Evolutionary conservation across 2,329 filamentous ascomycete genomes (phyloP), one percentile per base, ranked within the genome.

Genomic region (Davidsoniella neocaledoniae): DNA sequence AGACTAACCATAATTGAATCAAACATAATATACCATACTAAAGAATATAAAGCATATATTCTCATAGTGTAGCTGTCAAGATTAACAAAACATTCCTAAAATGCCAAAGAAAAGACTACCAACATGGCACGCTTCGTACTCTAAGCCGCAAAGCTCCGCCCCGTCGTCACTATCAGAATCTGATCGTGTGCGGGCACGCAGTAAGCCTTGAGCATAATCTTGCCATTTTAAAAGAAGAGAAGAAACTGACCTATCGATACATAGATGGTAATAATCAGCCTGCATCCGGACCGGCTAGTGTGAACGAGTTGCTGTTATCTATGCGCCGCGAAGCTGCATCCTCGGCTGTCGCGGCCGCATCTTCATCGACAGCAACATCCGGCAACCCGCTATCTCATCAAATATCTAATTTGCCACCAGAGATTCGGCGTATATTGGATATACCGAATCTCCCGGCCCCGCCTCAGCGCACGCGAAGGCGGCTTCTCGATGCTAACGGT

Each of bases 71-170:
- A 33, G 1, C 29, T 33, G 4, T 33, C 8, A 4, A 33, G 4
- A 33, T 12, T 9, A 3, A 29, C 26, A 29, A 9, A 29, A 29
- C 3, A 1, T 4, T 14, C 23, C 7, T 23, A 21, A 38, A 39
- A 47, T 47, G 45, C 36, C 45, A 8, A 47, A 47, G 8, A 47
- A 47, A 25, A 26, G 21, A 26, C 45, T 41, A 10, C 45, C 45
- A 10, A 16, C 45, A 29, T 47, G 45, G 45, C 45, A 29, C 16
- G 40, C 26, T 10, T 12, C 9, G 29, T 47, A 47, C 36, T 47
- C 45, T 21, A 47, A 47, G 37, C 45, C 45, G 8, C 37, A 37
- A 21, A 40, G 45, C 45, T 47, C 45, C 21, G 45, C 36, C 3
- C 37, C 37, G 6, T 16, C 26, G 10, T 16, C 45, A 12, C 45